Evolutionary conservation across 176 grass and related monocot genomes (phyloP), one percentile per base, ranked within the genome.

Genomic region (Zizania latifolia): DNA sequence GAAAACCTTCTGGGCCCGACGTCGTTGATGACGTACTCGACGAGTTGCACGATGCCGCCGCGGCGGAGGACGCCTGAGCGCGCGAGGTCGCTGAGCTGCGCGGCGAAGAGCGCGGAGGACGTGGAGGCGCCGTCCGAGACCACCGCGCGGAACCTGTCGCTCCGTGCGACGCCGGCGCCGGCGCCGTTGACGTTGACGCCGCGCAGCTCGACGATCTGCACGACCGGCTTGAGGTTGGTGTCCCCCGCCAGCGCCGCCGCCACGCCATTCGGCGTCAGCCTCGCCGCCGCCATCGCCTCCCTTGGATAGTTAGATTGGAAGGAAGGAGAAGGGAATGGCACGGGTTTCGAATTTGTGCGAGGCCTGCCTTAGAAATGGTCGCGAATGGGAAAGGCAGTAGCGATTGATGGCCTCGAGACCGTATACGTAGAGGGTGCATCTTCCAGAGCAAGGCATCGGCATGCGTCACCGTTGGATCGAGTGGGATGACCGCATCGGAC

Each of bases 211-310:
- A 98, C n/a, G 56, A 94, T 58, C 91, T 94, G 86, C 30, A 94
- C 63, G 31, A 92, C 53, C 48, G 91, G 91, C 76, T 81, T 84
- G 62, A 94, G 78, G 77, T 92, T 66, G 39, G 66, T 56, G 78
- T 98, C 78, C 28, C 89, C 91, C 34, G 62, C 80, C 51, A 84
- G 81, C 38, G 65, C 72, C 60, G 71, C 51, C 22, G 38, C 16
- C 78, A 98, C 85, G 58, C 84, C 95, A 76, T 85, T 87, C 10
- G 56, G 72, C 10, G 91, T 98, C 76, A 94, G 82, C 79, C 53
- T 76, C 66, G 33, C 85, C 34, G 68, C 22, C 81, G 53, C 68
- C 80, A 74, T 68, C 61, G 68, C 38, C 2, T 4, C 27, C 8
- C 28, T n/a, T 28, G 0, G 72, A 51, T 30, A 4, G 17, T 2